Percentiles rank a stretch among this genome's conserved stretches.
These are phyloP conservation scores for Populus pruinosa DNA, from an alignment of 345 rosid species.

Conservation along the genomic window DNA sequence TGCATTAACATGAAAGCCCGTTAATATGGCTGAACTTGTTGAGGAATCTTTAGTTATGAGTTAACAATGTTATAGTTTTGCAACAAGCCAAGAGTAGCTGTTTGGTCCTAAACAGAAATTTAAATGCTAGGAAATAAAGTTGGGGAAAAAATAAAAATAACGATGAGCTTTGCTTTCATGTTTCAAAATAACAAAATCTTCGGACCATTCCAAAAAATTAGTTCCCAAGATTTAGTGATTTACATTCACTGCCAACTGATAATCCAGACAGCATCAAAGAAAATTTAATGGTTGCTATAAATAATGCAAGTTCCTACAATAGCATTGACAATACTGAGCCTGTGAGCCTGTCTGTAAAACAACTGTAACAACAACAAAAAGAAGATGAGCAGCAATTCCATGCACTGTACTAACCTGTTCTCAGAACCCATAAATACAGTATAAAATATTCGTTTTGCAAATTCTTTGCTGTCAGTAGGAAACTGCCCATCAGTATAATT, in stretches of 20 bases:
- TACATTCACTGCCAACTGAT: neutral
- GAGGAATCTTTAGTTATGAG: neutral
- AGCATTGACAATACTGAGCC: neutral
- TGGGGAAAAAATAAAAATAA: neutral
- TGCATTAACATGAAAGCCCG: neutral
- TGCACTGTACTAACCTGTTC: slow-evolving; percentile 59
- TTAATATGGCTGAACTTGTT: neutral
- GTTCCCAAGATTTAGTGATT: neutral
- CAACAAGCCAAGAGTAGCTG: neutral
- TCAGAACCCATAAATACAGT: slow-evolving; percentile 94
- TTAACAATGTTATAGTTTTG: neutral
- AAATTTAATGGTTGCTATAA: neutral
- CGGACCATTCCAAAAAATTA: neutral
- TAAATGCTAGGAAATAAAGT: neutral
- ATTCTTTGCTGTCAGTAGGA: slow-evolving; percentile 90
- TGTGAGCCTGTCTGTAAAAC: neutral
- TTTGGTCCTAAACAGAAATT: neutral
- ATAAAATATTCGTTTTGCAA: slow-evolving; percentile 84
- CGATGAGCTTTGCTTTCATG: neutral
- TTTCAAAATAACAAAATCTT: neutral
- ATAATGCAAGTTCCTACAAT: neutral
- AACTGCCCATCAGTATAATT: slow-evolving; percentile 58
- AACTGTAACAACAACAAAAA: neutral
- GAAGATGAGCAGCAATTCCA: neutral
- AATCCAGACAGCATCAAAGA: neutral